Evolutionary conservation across 2,329 filamentous ascomycete species (phyloP).

Genomic region (Aspergillus sergii): DNA sequence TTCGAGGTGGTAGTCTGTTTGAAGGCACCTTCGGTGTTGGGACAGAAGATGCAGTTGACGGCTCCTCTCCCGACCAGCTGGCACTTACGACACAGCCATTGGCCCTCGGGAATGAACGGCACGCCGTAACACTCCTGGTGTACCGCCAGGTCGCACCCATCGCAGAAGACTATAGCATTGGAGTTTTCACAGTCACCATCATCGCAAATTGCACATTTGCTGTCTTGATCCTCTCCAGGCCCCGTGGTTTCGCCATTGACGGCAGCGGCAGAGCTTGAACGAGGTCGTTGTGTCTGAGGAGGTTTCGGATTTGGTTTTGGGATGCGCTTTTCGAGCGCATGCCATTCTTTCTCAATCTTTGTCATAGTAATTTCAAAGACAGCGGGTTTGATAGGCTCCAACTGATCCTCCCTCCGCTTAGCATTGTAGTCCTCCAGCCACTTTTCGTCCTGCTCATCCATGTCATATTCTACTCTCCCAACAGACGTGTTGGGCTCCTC

Average conservation of each 20-base stretch:
- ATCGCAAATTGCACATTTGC: conserved; percentile 95
- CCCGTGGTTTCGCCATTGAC: conserved; percentile 88
- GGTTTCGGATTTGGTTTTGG: conserved; percentile 97
- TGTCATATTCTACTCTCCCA: conserved; percentile 94
- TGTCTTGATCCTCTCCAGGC: conserved; percentile 88
- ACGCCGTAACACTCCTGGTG: conserved; percentile 99
- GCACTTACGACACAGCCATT: conserved; percentile 97
- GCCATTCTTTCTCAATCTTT: conserved; percentile 98
- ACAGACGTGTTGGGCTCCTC: conserved; percentile 62
- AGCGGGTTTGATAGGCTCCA: conserved; percentile 85
- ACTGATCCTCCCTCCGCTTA: conserved; percentile 71
- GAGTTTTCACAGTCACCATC: conserved; percentile 99
- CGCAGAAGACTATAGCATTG: conserved; percentile 98
- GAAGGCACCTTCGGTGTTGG: conserved; percentile 95
- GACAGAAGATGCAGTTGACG: conserved; percentile 96
- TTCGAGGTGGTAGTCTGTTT: conserved; percentile 96
- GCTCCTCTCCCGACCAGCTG: conserved; percentile 91
- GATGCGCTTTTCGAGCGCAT: conserved; percentile 91
- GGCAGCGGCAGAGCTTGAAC: conserved; percentile 90
- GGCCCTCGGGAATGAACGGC: conserved; percentile 96
- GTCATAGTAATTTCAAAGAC: conserved; percentile 98
- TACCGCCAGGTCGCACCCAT: conserved; percentile 94
- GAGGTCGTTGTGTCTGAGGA: conserved; percentile 87
- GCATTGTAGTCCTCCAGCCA: conserved; percentile 87
- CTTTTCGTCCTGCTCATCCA: conserved; percentile 98